Percentiles rank a stretch among this genome's conserved stretches.
These are phyloP conservation scores for Pseudogymnoascus sp. DNA, from an alignment of 2,329 filamentous ascomycete genomes.

Conservation along the genomic window DNA sequence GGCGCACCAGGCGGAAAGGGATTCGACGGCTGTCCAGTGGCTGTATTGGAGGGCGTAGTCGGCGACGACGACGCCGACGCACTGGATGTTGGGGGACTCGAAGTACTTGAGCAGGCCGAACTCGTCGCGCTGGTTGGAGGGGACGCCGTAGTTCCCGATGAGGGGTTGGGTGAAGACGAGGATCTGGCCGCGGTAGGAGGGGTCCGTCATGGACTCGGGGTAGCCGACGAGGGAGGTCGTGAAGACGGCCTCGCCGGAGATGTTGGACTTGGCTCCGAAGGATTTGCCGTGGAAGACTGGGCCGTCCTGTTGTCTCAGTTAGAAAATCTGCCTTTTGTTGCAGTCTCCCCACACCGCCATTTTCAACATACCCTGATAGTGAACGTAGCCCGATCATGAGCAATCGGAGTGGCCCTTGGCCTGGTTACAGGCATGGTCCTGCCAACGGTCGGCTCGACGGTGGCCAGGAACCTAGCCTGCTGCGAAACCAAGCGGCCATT, in stretches of 20 bases:
- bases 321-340: slow-evolving; percentile 18
- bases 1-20: slow-evolving; percentile 86
- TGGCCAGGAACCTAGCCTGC: slow-evolving; percentile 49
- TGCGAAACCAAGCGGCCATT: slow-evolving; percentile 20
- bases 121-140: slow-evolving; percentile 74
- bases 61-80: slow-evolving; percentile 88
- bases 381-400: slow-evolving; percentile 76
- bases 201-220: slow-evolving; percentile 87
- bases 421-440: slow-evolving; percentile 54
- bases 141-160: slow-evolving; percentile 98
- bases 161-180: slow-evolving; percentile 96
- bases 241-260: slow-evolving; percentile 97
- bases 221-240: slow-evolving; percentile 97
- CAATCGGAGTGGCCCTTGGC: slow-evolving; percentile 55
- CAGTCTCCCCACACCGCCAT: not conserved
- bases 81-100: slow-evolving; percentile 95
- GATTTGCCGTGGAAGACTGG: slow-evolving; percentile 94
- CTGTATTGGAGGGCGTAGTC: slow-evolving; percentile 92
- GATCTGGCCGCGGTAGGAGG: slow-evolving; percentile 87
- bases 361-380: slow-evolving; percentile 69
- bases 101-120: slow-evolving; percentile 94
- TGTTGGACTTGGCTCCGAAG: slow-evolving; percentile 92
- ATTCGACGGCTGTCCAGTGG: slow-evolving; percentile 98
- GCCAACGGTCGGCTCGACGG: slow-evolving; percentile 56
- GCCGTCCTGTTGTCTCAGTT: slow-evolving; percentile 55